Evolutionary conservation across 257 asterid species (phyloP).

Genomic region (Solanum chilense): DNA sequence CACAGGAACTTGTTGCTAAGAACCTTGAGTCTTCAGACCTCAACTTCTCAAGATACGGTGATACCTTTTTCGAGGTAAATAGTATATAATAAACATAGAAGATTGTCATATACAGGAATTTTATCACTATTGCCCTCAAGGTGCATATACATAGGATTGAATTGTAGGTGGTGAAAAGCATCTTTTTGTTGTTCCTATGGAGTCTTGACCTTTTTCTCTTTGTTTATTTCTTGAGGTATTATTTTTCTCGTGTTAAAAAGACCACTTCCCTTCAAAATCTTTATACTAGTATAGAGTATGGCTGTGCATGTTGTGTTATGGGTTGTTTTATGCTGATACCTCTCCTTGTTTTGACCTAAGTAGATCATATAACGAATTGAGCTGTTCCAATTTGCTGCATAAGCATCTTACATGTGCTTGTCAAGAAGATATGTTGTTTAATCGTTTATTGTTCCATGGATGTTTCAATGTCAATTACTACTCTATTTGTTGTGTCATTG

Average conservation of each 20-base stretch:
- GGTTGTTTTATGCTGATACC: neutral
- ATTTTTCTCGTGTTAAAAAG: neutral
- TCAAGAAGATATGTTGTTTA: neutral
- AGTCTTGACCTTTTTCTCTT: neutral
- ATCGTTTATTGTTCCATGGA: neutral
- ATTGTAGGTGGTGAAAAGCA: neutral
- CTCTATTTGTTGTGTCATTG: neutral
- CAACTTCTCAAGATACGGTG: slow-evolving; percentile 90
- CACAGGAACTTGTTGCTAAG: slow-evolving; percentile 90
- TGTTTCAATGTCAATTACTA: neutral
- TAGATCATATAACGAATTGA: neutral
- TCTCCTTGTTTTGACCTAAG: neutral
- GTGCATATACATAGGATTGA: neutral
- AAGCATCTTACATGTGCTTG: neutral
- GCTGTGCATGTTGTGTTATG: neutral
- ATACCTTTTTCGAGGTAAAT: slow-evolving; percentile 83
- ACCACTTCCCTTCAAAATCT: neutral
- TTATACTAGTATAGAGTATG: neutral
- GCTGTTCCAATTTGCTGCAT: neutral
- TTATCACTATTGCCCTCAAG: neutral
- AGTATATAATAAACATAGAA: neutral
- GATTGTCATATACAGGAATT: neutral
- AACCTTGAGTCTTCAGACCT: slow-evolving; percentile 77
- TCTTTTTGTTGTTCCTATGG: neutral
- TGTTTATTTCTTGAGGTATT: neutral